Base-by-base conservation (phyloP, 2,329 filamentous ascomycete genomes). In the Claviceps pusilla region DNA sequence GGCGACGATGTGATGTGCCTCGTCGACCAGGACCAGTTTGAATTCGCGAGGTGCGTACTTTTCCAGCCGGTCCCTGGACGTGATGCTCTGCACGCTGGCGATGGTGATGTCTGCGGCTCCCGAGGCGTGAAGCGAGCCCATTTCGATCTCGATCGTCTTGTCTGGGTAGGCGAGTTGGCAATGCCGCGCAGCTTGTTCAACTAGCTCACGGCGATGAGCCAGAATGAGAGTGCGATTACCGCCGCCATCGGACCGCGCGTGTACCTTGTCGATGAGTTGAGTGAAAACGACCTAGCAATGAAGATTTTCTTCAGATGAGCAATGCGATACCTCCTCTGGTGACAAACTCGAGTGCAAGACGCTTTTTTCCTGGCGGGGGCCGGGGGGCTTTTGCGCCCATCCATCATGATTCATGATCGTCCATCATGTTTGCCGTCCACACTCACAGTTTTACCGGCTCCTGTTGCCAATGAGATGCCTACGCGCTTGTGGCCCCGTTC, bases 1-100 rank as follows among this genome's bases (percentile, higher is more conserved):
- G 0, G 93, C 87, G 48, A 96, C 90, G 53, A 97, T 95, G 68
- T 98, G 93, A 66, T 98, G 93, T 4, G 91, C 93, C 69, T 98
- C 93, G 59, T 98, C 93, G 4, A 98, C 91, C 3, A 98, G 76
- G 0, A 98, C 73, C 0, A 98, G 79, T 69, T 98, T 98, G 74
- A 91, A 97, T 7, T 73, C 74, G 0, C 68, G 68, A 0, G 89
- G 86, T 59, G 94, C 80, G 62, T 91, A 97, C 65, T 95, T 96
- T 41, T 68, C 65, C n/a, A 97, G 76, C 2, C 93, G 80, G 52
- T 84, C 79, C 12, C 80, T 79, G 5, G 87, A 94, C 7, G 77
- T 80, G 61, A 98, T 82, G 67, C 88, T 96, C 63, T 86, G 83
- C 41, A 98, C 78, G 39, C 91, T 96, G 48, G 91, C 93, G 52